Evolutionary conservation across 176 grass and related monocot genomes (phyloP).

Genomic region (Phragmites australis): DNA sequence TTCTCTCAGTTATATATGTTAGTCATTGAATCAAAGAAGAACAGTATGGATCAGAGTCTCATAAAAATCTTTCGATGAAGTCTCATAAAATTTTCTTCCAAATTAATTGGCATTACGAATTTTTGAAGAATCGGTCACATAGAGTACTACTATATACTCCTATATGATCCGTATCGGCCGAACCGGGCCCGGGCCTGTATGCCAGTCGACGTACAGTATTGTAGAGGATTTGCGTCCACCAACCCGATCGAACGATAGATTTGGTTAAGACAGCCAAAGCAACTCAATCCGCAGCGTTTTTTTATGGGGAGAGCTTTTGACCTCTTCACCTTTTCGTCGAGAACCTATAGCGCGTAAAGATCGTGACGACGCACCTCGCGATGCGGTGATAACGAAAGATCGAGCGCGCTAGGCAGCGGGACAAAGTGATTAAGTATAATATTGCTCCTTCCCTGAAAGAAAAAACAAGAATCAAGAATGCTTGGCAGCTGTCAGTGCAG

Average conservation of each 20-base stretch:
- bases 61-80: too few species aligned
- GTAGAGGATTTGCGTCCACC: too few species aligned
- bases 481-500: neutral
- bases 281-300: neutral
- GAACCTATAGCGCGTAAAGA: constrained; percentile 4
- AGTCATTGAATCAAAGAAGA: too few species aligned
- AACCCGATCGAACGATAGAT: constrained; percentile 27
- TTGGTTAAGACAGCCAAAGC: constrained; percentile 33
- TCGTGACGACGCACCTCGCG: constrained; percentile 39
- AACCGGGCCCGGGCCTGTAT: too few species aligned
- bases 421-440: neutral
- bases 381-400: constrained; percentile 17
- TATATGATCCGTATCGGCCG: constrained; percentile 40
- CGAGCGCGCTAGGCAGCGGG: neutral
- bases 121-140: constrained; percentile 24
- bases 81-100: neutral
- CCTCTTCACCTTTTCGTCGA: constrained; percentile 2
- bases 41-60: too few species aligned
- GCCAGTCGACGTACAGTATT: too few species aligned
- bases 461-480: neutral
- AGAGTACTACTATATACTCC: neutral
- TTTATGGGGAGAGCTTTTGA: constrained; percentile 4
- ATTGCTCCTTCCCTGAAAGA: neutral
- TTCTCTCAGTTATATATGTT: too few species aligned
- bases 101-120: constrained; percentile 38